Evolutionary conservation across 176 grass and related monocot genomes (phyloP), one percentile per base, ranked within the genome.

Genomic region (Zoysia pacifica): DNA sequence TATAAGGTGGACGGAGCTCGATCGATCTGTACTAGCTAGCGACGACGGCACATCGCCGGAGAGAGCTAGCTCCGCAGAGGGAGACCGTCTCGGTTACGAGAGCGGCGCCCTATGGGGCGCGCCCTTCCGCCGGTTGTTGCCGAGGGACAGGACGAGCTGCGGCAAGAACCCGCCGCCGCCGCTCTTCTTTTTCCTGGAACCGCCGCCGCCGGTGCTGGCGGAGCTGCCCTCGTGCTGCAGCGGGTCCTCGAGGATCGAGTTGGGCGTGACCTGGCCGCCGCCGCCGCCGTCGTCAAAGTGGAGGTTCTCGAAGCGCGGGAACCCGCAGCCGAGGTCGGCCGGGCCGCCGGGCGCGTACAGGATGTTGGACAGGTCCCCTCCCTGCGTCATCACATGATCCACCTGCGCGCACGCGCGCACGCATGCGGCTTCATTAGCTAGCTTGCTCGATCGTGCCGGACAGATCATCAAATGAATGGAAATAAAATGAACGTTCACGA

Each of bases 361-460:
- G 73, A 99, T 99, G 90, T 90, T 99, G 16, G 96, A 95, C 42
- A 99, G 79, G 81, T 99, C 96, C 67, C 86, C 96, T 0, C 94
- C 96, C 90, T 93, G 96, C 77, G 80, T 20, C 86, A 99, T 81
- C 62, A 95, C 90, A 79, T 99, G 96, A 89, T 99, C 96, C 73
- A 99, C 92, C 96, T 99, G 66, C 80, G 77, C 7, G 41, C 62
- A 10, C 54, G 28, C 28, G 28, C 28, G 28, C 53, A 64, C 52
- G 59, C 16, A 54, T 53, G 46, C 44, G 37, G 28, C 19, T 47
- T 76, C 46, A 12, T 73, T 35, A 62, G 28, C 28, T 0, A 28
- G 28, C 28, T 28, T 28, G 28, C 20, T 38, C 60, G 38, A 41
- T 66, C 64, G 28, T 28, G 28, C 28, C 28, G 28, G 28, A 28